Evolutionary conservation across 2,329 filamentous ascomycete genomes (phyloP), one percentile per base, ranked within the genome.

Genomic region (Pseudocercospora vitis): DNA sequence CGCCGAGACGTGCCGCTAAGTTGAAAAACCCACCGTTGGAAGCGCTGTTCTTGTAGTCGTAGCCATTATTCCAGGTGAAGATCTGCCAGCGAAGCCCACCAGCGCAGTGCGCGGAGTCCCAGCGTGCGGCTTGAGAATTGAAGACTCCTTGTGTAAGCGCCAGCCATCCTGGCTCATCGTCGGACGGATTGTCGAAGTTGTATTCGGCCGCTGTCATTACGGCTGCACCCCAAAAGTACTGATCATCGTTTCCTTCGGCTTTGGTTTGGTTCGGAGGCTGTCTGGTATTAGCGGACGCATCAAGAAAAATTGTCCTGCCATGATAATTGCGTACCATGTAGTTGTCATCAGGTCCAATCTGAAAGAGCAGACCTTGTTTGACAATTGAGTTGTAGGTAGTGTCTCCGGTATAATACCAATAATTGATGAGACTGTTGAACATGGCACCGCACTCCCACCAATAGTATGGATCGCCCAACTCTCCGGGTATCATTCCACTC

Each of bases 371-470:
- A 3, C 78, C 82, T 57, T 82, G 65, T 52, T 75, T 81, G 12
- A 83, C 73, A 9, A 81, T 75, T 7, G 77, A 66, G 68, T 87
- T 87, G 72, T 85, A 88, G 49, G 77, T 78, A 3, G 72, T 65
- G 68, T 88, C 85, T 52, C 83, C 83, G 0, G 85, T 88, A 51
- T 81, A 77, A 56, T 84, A 79, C 81, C 83, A 86, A 68, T 88
- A 88, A 68, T 88, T 84, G 44, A 88, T 76, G 60, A 86, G 73
- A 0, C 83, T 81, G 57, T 84, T 82, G 78, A 86, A 86, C 71
- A 89, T 69, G 33, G 64, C 19, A n/a, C 37, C 37, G 37, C 37
- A 42, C 11, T 42, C 37, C 37, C 37, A 42, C 37, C 37, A 42
- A 21, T 42, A 88, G 67, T 85, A 86, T 56, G 85, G 85, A 23